phyloP scores from a whole-genome alignment of 129 eudicot genomes.

The Flaveria brownii region DNA sequence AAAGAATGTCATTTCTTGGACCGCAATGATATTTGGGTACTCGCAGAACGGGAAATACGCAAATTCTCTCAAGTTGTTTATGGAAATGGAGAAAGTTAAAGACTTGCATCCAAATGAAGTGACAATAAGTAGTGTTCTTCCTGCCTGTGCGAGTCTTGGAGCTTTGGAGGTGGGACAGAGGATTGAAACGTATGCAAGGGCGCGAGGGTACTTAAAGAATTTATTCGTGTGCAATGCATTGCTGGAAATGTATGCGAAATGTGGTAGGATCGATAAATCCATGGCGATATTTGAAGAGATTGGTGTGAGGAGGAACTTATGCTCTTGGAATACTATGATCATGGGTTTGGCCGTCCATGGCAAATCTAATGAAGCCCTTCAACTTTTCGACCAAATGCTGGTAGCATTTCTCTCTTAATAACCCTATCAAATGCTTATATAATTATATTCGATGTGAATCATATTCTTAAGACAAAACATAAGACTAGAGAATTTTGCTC shows the following conservation, averaged over 20 bases:
- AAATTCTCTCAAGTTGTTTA: slow-evolving; percentile 46
- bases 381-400: slow-evolving; percentile 57
- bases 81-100: slow-evolving; percentile 61
- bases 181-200: slow-evolving; percentile 70
- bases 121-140: slow-evolving; percentile 70
- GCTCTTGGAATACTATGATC: slow-evolving; percentile 83
- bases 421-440: neutral
- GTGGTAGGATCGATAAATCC: slow-evolving; percentile 59
- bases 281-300: slow-evolving; percentile 52
- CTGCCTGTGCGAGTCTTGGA: slow-evolving; percentile 75
- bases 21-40: slow-evolving; percentile 74
- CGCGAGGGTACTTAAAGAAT: slow-evolving; percentile 50
- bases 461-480: neutral
- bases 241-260: slow-evolving; percentile 67
- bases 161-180: slow-evolving; percentile 69
- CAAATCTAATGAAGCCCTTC: slow-evolving; percentile 52
- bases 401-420: slow-evolving; percentile 28
- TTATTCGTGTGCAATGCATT: slow-evolving; percentile 66
- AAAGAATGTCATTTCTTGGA: slow-evolving; percentile 76
- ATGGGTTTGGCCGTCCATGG: slow-evolving; percentile 84
- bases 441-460: neutral
- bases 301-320: slow-evolving; percentile 53
- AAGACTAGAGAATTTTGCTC: neutral
- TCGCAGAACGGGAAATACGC: slow-evolving; percentile 60
- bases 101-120: slow-evolving; percentile 64